Base-by-base conservation (phyloP, 768 basidiomycete genomes). In the Arthromyces matolae region DNA sequence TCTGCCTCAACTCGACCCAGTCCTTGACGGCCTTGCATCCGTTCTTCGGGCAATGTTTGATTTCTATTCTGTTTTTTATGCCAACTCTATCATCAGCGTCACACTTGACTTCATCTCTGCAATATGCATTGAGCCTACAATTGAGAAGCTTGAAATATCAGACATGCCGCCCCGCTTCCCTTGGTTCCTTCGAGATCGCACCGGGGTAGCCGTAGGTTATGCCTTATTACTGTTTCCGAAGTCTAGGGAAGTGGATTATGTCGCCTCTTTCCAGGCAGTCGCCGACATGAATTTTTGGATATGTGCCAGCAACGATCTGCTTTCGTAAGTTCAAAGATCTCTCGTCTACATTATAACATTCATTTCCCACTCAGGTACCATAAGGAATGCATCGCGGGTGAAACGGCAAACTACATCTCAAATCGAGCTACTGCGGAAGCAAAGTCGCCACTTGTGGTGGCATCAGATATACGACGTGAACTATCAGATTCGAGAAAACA, bases 361-460 rank as follows among this genome's bases (percentile, higher is more conserved):
- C 7, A 40, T 29, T 3, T 23, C 1, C 12, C 20, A 20, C 28
- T 27, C 24, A 61, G 58, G 10, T 60, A 54, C 38, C 42, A 58
- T n/a, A 61, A 61, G 34, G 58, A 61, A 47, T 46, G 52, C 33
- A 39, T 61, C 1, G 60, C 46, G 7, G 60, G 60, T 14, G 58
- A 61, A 39, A 56, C 29, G 0, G 50, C 37, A 13, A 58, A 51
- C 33, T 57, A 61, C 16, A 49, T 61, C 3, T 50, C 42, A 16
- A 49, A 54, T 18, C 45, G 54, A 8, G 53, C 58, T 8, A 28
- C 47, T 20, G 44, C 48, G 5, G 54, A 57, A 28, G 22, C 12
- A 7, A 49, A 44, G 23, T 6, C 25, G 6, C 44, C 53, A 1
- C 20, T 51, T 9, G 41, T 42, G 9, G 44, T 58, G 8, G 32